Evolutionary conservation across 768 basidiomycete species (phyloP).

Genomic region (Solioccasus polychromus): DNA sequence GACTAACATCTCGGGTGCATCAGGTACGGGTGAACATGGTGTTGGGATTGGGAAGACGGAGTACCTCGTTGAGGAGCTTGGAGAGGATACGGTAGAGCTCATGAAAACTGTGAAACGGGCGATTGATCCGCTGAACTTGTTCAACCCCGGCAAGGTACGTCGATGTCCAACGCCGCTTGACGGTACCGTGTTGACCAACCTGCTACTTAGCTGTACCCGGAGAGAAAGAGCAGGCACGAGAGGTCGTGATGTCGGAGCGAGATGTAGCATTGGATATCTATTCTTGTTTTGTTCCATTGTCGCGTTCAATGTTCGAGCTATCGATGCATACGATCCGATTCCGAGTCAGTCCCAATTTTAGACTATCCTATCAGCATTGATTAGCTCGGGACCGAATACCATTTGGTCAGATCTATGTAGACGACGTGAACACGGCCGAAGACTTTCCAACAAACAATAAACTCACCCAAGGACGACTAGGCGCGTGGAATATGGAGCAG

Average conservation of each 20-base stretch:
- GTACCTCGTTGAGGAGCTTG: conserved; percentile 82
- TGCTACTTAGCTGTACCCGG: conserved; percentile 22
- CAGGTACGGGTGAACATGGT: conserved; percentile 79
- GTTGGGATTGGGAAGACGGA: conserved; percentile 85
- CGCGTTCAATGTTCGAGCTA: too few relatives aligned
- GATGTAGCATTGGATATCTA: neutral
- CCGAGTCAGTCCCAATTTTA: neutral
- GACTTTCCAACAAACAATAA: too few relatives aligned
- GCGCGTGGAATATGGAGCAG: too few relatives aligned
- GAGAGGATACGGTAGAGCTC: conserved; percentile 73
- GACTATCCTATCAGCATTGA: too few relatives aligned
- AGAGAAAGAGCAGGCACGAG: conserved; percentile 1
- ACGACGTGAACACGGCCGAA: too few relatives aligned
- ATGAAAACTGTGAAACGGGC: conserved; percentile 84
- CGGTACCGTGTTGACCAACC: neutral
- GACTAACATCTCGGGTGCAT: neutral
- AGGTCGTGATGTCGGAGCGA: neutral
- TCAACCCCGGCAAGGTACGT: conserved; percentile 80
- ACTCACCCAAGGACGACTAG: too few relatives aligned
- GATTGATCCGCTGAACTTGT: conserved; percentile 74
- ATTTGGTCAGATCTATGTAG: too few relatives aligned
- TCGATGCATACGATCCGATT: too few relatives aligned
- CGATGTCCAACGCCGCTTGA: neutral
- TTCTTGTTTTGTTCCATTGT: too few relatives aligned
- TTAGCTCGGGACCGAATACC: too few relatives aligned